A percentile compares a stretch with the other conserved stretches of the same genome.
phyloP scores from a whole-genome alignment of 352 stramenopile species.

The Blastocystis sp. region DNA sequence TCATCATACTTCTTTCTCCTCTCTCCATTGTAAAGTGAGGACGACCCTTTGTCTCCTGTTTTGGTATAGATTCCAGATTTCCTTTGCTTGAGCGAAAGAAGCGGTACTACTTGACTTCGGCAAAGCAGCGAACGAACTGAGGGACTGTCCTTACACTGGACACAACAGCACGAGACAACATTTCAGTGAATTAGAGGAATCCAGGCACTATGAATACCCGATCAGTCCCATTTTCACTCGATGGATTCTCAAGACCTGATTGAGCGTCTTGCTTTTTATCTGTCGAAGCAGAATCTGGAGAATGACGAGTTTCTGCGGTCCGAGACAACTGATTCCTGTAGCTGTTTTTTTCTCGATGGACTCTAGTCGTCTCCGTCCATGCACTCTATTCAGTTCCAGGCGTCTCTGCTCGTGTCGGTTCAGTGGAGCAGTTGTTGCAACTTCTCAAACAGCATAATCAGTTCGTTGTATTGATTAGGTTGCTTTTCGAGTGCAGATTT shows the following conservation, averaged over 20 bases:
- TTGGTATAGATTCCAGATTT: conserved; percentile 75
- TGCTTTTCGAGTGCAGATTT: not conserved
- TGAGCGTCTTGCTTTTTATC: not conserved
- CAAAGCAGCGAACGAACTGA: not conserved
- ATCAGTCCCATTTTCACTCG: not conserved
- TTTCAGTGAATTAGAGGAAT: not conserved
- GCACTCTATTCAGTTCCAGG: not conserved
- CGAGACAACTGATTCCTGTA: not conserved
- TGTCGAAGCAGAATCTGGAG: not conserved
- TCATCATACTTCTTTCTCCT: conserved; percentile 75
- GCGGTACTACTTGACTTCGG: conserved; percentile 16
- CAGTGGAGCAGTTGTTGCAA: not conserved
- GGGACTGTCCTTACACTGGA: not conserved
- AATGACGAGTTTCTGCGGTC: not conserved
- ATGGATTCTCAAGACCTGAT: not conserved
- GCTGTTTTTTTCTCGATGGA: not conserved
- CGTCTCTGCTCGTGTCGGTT: not conserved
- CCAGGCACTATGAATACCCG: not conserved
- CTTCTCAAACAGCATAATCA: not conserved
- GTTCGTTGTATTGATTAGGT: not conserved
- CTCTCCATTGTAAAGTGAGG: conserved; percentile 81
- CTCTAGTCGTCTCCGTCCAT: not conserved
- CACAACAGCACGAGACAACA: not conserved
- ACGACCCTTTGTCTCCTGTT: conserved; percentile 82
- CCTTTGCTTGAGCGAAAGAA: not conserved